phyloP scores from a whole-genome alignment of 305 asterid species.

The Coffea humblotiana region DNA sequence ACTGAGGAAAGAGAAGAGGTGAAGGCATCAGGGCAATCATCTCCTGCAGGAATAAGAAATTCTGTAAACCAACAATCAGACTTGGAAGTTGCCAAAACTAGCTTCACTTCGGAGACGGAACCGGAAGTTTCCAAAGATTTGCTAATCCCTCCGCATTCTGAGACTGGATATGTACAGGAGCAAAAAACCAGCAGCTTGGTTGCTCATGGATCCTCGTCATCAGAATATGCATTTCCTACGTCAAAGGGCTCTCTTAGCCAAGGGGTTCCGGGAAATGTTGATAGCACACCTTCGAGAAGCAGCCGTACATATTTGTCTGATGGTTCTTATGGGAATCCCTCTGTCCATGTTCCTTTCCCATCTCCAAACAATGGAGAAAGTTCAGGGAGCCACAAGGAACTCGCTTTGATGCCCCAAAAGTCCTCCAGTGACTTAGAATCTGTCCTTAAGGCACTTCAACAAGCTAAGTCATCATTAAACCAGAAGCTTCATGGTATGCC shows the following conservation, averaged over 20 bases:
- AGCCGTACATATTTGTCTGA: slow-evolving; percentile 18
- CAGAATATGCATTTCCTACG: slow-evolving; percentile 43
- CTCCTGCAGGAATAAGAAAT: slow-evolving; percentile 23
- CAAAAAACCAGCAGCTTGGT: slow-evolving; percentile 26
- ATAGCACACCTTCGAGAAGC: slow-evolving; percentile 21
- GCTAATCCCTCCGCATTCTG: slow-evolving; percentile 25
- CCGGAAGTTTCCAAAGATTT: slow-evolving; percentile 22
- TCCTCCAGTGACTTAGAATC: slow-evolving; percentile 44
- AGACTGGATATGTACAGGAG: slow-evolving; percentile 24
- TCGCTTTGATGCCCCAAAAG: slow-evolving; percentile 47
- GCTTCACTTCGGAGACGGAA: slow-evolving; percentile 23
- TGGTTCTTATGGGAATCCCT: slow-evolving; percentile 20
- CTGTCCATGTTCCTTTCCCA: slow-evolving; percentile 21
- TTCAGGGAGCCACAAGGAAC: slow-evolving; percentile 35
- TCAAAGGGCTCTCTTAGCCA: slow-evolving; percentile 33
- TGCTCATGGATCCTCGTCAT: slow-evolving; percentile 36
- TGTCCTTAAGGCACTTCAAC: slow-evolving; percentile 70
- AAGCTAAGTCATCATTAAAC: slow-evolving; percentile 60
- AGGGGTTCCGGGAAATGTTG: slow-evolving; percentile 28
- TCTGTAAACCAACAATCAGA: slow-evolving; percentile 36
- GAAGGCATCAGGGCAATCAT: slow-evolving; percentile 40
- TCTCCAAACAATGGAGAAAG: slow-evolving; percentile 23
- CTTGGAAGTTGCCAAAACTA: slow-evolving; percentile 21
- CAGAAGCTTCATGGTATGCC: slow-evolving; percentile 40
- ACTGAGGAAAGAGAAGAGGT: slow-evolving; percentile 70